Evolutionary conservation across 2,329 filamentous ascomycete species (phyloP).

Genomic region (Penicillium sp.): DNA sequence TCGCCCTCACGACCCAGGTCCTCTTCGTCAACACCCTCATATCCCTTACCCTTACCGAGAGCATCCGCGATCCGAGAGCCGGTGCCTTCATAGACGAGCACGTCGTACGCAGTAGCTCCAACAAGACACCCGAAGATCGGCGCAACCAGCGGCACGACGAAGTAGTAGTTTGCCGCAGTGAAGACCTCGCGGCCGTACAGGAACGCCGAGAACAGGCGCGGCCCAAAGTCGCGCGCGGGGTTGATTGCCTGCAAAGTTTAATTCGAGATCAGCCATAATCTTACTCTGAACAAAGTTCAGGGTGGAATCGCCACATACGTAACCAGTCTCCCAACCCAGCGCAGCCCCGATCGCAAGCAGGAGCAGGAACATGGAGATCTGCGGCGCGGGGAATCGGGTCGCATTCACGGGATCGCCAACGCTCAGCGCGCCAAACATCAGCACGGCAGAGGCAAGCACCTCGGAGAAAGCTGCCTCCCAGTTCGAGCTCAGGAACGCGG

Average conservation of each 20-base stretch:
- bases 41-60: constrained; percentile 27
- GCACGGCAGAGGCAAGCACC: constrained; percentile 32
- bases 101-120: constrained; percentile 34
- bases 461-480: constrained; percentile 40
- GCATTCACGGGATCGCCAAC: constrained; percentile 35
- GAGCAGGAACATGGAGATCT: constrained; percentile 33
- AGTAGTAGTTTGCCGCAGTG: constrained; percentile 33
- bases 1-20: neutral
- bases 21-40: neutral
- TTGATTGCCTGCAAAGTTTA: constrained; percentile 33
- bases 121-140: constrained; percentile 34
- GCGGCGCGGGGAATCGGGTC: constrained; percentile 31
- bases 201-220: constrained; percentile 36
- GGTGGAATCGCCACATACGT: constrained; percentile 24
- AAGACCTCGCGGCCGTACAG: constrained; percentile 38
- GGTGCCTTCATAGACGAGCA: constrained; percentile 34
- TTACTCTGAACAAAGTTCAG: no score
- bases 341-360: constrained; percentile 36
- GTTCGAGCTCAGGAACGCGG: constrained; percentile 32
- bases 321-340: constrained; percentile 40
- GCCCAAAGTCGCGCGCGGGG: constrained; percentile 37
- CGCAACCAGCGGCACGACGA: constrained; percentile 34
- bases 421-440: constrained; percentile 36
- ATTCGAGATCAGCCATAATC: neutral
- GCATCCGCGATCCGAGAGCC: constrained; percentile 37